phyloP scores from a whole-genome alignment of 495 filamentous ascomycete species.

The Xylaria venustula region DNA sequence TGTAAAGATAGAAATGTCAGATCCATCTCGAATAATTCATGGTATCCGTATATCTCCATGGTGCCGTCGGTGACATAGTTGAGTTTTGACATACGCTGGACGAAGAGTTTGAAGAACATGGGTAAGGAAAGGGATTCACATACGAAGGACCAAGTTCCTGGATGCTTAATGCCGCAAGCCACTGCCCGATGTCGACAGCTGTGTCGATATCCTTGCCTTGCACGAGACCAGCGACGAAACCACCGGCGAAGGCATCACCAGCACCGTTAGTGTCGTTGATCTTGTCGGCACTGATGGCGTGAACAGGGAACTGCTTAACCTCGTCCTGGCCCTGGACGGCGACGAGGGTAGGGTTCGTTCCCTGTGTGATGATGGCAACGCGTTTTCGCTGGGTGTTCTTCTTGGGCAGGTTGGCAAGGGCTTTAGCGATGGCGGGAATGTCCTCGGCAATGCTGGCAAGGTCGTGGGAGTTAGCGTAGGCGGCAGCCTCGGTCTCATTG shows the following conservation, averaged over 20 bases:
- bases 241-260: conserved; percentile 95
- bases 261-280: conserved; percentile 97
- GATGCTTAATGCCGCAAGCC: conserved; percentile 90
- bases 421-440: conserved; percentile 82
- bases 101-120: neutral
- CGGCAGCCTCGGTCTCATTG: conserved; percentile 90
- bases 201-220: conserved; percentile 74
- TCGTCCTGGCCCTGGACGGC: conserved; percentile 68
- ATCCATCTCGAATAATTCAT: neutral
- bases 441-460: conserved; percentile 62
- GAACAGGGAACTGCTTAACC: conserved; percentile 76
- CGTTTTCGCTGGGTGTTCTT: conserved; percentile 75
- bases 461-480: conserved; percentile 79
- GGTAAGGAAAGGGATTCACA: conserved; percentile 36
- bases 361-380: conserved; percentile 89
- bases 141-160: conserved; percentile 95
- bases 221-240: conserved; percentile 85
- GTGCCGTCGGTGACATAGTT: neutral
- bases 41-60: too few species aligned
- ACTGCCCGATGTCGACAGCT: conserved; percentile 85
- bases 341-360: conserved; percentile 82
- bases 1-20: conserved; percentile 30
- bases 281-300: conserved; percentile 64
- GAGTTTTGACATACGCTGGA: neutral
- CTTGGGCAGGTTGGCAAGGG: conserved; percentile 86